phyloP scores from a whole-genome alignment of 495 filamentous ascomycete genomes.

The Aspergillus nanangensis region DNA sequence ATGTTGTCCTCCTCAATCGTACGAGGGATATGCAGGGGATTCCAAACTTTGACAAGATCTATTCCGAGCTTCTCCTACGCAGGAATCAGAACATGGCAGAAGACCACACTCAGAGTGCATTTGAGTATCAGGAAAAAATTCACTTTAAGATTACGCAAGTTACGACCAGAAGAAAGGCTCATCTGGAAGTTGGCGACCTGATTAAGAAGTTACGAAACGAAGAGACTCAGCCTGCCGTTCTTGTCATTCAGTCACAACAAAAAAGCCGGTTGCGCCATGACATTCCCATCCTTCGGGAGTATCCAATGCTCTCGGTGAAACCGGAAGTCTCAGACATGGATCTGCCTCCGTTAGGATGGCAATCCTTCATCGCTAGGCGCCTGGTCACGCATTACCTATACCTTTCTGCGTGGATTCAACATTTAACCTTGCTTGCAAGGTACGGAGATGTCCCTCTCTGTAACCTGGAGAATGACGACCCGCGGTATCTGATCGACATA shows the following conservation, averaged over 20 bases:
- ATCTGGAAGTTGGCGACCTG: slow-evolving; percentile 77
- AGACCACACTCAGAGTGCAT: slow-evolving; percentile 68
- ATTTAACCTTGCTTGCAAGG: slow-evolving; percentile 77
- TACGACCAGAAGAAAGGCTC: slow-evolving; percentile 80
- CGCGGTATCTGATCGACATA: slow-evolving; percentile 89
- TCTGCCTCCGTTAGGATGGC: slow-evolving; percentile 90
- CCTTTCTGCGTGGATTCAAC: slow-evolving; percentile 85
- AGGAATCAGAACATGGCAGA: slow-evolving; percentile 62
- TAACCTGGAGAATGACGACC: slow-evolving; percentile 92
- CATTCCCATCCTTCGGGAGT: slow-evolving; percentile 77
- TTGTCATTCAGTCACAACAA: slow-evolving; percentile 90
- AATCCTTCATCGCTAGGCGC: slow-evolving; percentile 79
- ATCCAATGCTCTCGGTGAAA: slow-evolving; percentile 75
- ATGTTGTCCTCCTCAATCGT: slow-evolving; percentile 81
- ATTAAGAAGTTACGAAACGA: slow-evolving; percentile 86
- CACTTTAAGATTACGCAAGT: slow-evolving; percentile 83
- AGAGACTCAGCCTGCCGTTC: slow-evolving; percentile 69
- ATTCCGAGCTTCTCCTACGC: slow-evolving; percentile 66
- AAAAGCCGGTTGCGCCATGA: slow-evolving; percentile 75
- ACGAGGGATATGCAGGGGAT: slow-evolving; percentile 73
- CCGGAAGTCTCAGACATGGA: slow-evolving; percentile 81
- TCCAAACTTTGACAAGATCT: slow-evolving; percentile 88
- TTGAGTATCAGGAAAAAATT: slow-evolving; percentile 83
- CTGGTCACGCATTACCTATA: slow-evolving; percentile 86
- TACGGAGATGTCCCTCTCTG: slow-evolving; percentile 94